Evolutionary conservation across 169 alveolate genomes (phyloP), one percentile per base, ranked within the genome.

Genomic region (Plasmodium vivax): DNA sequence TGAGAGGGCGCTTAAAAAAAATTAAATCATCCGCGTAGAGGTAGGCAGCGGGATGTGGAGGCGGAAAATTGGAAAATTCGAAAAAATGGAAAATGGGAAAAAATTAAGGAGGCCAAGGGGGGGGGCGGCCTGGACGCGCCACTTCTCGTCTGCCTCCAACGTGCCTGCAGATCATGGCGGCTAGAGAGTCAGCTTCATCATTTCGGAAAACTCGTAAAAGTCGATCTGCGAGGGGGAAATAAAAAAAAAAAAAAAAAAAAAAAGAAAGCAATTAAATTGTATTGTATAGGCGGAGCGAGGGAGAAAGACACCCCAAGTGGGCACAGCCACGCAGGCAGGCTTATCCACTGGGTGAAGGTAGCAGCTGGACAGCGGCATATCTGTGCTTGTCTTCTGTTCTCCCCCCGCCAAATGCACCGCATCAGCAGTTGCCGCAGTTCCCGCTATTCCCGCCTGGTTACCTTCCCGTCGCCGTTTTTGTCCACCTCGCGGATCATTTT

Each of bases 401-500:
- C 16, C 38, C 41, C 27, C 54, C 23, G 62, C 23, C 12, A 8
- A 12, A 51, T 14, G 10, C 58, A 47, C 58, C n/a, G 58, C 58
- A 1, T 12, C 19, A 41, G n/a, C n/a, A n/a, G n/a, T n/a, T n/a
- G n/a, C n/a, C n/a, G n/a, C n/a, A n/a, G n/a, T n/a, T n/a, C n/a
- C n/a, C n/a, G n/a, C n/a, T n/a, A n/a, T n/a, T n/a, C 47, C 14
- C 23, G 38, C n/a, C 19, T 47, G 2, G 5, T 30, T 85, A 85
- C 93, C 85, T 85, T 85, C 47, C 97, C 97, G 90, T 95, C 97
- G 19, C 95, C 90, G 45, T 95, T 88, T 81, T 84, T 95, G 93
- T 95, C 97, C 6, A 93, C 97, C 43, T 95, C 97, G 41, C 62
- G 30, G 47, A 95, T 95, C 97, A 95, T 95, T 72, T 87, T 93